Evolutionary conservation across 2,329 filamentous ascomycete genomes (phyloP), one percentile per base, ranked within the genome.

Genomic region (Talaromyces sp.): DNA sequence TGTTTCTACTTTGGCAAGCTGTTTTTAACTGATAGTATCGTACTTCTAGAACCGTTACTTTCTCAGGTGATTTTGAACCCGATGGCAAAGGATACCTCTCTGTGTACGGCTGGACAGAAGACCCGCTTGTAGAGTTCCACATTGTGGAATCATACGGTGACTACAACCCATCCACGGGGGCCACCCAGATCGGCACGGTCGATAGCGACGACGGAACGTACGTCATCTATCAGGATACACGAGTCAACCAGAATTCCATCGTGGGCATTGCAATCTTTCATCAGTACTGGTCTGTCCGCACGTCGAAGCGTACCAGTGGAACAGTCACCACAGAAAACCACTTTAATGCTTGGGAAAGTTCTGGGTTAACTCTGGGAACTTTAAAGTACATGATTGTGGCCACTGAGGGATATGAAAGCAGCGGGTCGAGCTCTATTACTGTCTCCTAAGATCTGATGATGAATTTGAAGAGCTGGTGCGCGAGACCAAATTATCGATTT

Each of bases 221-320:
- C 63, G 64, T 74, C 32, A 73, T 78, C 62, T 77, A 74, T 61
- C 68, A 70, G 13, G 64, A 70, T 31, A 64, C 68, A 5, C 77
- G 72, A 10, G 67, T 68, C 49, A 73, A 79, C 58, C 66, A 71
- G 26, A 75, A 77, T 8, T 78, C 75, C 0, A 77, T 80, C 41
- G 59, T 66, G 1, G 76, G 75, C 7, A 77, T 72, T 17, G 63
- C 67, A 1, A 79, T 75, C 10, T 79, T 79, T 62, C 67, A 70
- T 32, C 77, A 79, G 66, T 79, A 74, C 66, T 78, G 73, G 72
- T 78, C 75, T 10, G 71, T 80, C 46, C 71, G 77, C 9, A 69
- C 64, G 9, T 66, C 32, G 55, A 75, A 73, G 65, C 73, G 77
- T 11, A 64, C 64, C 9, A 69, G 71, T 31, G 75, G 75, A 24